A percentile compares a stretch with the other conserved stretches of the same genome.
These are phyloP conservation scores for Blastocystis sp. DNA, from an alignment of 352 stramenopile species.

Conservation along the genomic window DNA sequence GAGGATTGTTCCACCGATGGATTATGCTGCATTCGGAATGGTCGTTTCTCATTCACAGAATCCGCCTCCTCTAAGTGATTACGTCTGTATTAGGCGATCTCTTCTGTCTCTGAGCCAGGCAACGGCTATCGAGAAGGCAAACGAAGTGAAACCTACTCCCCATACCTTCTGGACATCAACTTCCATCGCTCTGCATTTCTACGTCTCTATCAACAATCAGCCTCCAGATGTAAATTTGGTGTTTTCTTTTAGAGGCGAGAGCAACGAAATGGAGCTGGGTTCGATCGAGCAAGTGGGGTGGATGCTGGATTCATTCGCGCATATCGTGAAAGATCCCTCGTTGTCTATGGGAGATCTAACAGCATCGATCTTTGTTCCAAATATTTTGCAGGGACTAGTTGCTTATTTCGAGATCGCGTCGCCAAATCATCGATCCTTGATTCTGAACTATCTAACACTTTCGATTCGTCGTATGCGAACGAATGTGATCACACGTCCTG, in stretches of 20 bases:
- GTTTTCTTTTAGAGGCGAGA: conserved; percentile 17
- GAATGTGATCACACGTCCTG: background rate
- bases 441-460: background rate
- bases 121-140: conserved; percentile 6
- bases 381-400: background rate
- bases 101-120: conserved; percentile 3
- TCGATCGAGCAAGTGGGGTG: conserved; percentile 27
- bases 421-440: background rate
- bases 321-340: background rate
- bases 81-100: background rate
- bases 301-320: conserved; percentile 20
- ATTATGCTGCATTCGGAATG: conserved; percentile 31
- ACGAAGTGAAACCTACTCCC: background rate
- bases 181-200: conserved; percentile 33
- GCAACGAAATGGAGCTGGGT: background rate
- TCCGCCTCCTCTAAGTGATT: conserved; percentile 10
- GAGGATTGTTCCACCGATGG: conserved; percentile 26
- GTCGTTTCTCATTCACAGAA: background rate
- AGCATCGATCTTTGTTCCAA: background rate
- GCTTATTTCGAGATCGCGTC: background rate
- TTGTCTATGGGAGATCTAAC: conserved; percentile 20
- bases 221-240: conserved; percentile 31
- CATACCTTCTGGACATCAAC: conserved; percentile 1
- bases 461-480: background rate
- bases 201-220: background rate